Evolutionary conservation across 1,139 yeast genomes (phyloP).

Genomic region (Scheffersomyces quercinus): DNA sequence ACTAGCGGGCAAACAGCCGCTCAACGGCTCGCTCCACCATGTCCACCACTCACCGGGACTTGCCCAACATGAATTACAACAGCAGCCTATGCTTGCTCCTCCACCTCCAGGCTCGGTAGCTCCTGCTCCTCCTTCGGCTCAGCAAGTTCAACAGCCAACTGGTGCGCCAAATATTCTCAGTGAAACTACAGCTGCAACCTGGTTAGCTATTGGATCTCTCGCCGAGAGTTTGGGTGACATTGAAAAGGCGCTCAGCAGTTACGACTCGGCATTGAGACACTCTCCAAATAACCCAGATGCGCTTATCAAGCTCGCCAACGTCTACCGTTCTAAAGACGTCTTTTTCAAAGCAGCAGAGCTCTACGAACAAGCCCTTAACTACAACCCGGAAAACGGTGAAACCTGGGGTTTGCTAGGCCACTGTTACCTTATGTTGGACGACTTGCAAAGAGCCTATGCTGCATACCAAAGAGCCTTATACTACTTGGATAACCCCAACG

Average conservation of each 20-base stretch:
- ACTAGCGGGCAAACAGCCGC: background rate
- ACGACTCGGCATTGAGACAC: conserved; percentile 87
- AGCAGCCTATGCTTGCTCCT: conserved; percentile 10
- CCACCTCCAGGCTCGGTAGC: conserved; percentile 13
- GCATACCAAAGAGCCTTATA: conserved; percentile 96
- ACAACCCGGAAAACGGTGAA: conserved; percentile 88
- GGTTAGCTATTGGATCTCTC: conserved; percentile 88
- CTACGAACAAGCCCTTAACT: conserved; percentile 80
- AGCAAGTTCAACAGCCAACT: conserved; percentile 5
- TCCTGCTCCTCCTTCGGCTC: conserved; percentile 6
- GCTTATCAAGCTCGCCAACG: conserved; percentile 80
- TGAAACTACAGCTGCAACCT: conserved; percentile 84
- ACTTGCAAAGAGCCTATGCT: conserved; percentile 89
- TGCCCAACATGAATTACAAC: conserved; percentile 9
- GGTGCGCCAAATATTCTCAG: conserved; percentile 27
- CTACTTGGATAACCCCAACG: conserved; percentile 89
- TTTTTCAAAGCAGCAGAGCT: conserved; percentile 93
- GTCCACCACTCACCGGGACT: conserved; percentile 1
- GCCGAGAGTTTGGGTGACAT: conserved; percentile 89
- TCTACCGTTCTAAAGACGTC: conserved; percentile 85
- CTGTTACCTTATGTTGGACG: conserved; percentile 95
- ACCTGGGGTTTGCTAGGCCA: conserved; percentile 98
- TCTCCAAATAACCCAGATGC: conserved; percentile 86
- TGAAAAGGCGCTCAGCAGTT: conserved; percentile 86
- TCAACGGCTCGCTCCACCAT: conserved; percentile 1